phyloP scores from a whole-genome alignment of 352 stramenopile species.

The Pythium insidiosum region DNA sequence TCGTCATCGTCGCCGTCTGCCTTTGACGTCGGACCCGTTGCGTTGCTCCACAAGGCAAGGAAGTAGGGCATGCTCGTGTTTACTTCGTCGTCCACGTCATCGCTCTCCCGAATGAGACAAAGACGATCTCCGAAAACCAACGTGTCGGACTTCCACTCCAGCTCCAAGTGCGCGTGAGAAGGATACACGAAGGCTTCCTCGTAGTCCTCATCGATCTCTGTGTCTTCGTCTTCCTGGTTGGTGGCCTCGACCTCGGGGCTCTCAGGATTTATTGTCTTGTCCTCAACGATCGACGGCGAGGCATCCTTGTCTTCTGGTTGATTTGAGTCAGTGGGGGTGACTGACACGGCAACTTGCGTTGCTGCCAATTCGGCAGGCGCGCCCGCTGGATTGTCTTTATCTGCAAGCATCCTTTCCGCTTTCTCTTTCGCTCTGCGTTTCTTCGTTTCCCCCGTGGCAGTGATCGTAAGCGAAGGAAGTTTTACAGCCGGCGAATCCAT shows the following conservation, averaged over 20 bases:
- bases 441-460: too few species aligned
- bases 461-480: conserved; percentile 17
- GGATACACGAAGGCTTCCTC: conserved; percentile 30
- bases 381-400: conserved; percentile 24
- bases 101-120: conserved; percentile 30
- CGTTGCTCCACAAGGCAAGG: conserved; percentile 24
- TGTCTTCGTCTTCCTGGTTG: too few species aligned
- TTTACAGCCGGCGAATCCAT: conserved; percentile 9
- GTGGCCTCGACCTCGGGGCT: too few species aligned
- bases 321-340: background rate
- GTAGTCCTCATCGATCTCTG: conserved; percentile 11
- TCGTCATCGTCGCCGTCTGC: background rate
- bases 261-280: background rate
- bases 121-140: conserved; percentile 26
- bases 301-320: too few species aligned
- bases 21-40: background rate
- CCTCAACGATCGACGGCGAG: too few species aligned
- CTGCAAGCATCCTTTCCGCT: conserved; percentile 24
- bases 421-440: too few species aligned
- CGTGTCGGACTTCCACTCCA: conserved; percentile 24
- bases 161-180: conserved; percentile 22
- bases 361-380: too few species aligned
- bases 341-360: background rate
- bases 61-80: conserved; percentile 39
- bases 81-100: conserved; percentile 21